phyloP scores from a whole-genome alignment of 176 grass and related monocot species.

The Juncus inflexus region DNA sequence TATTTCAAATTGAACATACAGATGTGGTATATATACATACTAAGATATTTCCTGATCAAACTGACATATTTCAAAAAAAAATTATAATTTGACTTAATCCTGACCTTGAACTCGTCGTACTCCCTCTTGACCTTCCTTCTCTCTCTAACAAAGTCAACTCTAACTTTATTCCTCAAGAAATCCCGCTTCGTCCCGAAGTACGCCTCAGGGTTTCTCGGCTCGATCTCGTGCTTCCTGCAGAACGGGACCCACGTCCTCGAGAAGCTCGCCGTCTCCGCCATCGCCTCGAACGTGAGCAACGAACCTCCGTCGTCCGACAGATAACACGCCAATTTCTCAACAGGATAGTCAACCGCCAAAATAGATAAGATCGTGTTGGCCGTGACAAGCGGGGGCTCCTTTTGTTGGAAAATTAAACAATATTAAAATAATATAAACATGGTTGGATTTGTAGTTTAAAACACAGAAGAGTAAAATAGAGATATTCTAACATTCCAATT shows the following conservation, averaged over 20 bases:
- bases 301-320: conserved; percentile 84
- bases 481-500: too few species aligned
- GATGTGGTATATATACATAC: too few species aligned
- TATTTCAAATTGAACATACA: too few species aligned
- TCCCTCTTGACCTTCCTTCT: conserved; percentile 82
- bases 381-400: conserved; percentile 85
- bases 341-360: conserved; percentile 80
- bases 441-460: too few species aligned
- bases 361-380: conserved; percentile 95
- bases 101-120: conserved; percentile 91
- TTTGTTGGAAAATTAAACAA: too few species aligned
- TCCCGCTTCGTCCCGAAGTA: conserved; percentile 74
- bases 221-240: conserved; percentile 83
- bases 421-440: too few species aligned
- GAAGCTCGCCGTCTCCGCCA: conserved; percentile 82
- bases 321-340: conserved; percentile 93
- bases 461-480: too few species aligned
- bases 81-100: conserved; percentile 1
- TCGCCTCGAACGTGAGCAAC: conserved; percentile 81
- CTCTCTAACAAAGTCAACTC: conserved; percentile 73
- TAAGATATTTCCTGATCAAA: too few species aligned
- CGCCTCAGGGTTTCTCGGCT: conserved; percentile 69
- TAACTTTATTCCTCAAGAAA: conserved; percentile 76
- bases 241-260: conserved; percentile 73
- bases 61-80: too few species aligned